Base-by-base conservation (phyloP, 2,329 filamentous ascomycete genomes). In the Zymoseptoria ardabiliae region DNA sequence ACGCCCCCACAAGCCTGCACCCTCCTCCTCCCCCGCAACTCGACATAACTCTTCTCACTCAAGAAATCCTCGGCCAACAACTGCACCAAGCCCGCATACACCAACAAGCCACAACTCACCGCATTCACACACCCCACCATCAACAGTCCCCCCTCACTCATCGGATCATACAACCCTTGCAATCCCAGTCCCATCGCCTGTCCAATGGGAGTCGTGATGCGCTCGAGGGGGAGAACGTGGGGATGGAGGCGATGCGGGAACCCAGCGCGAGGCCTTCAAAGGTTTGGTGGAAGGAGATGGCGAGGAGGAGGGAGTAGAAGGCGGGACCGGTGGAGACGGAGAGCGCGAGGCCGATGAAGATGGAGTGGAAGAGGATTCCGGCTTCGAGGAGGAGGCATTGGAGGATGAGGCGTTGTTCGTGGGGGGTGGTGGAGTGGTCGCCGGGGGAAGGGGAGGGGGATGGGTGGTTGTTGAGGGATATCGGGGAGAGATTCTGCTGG, bases 351-450 rank as follows among this genome's bases (percentile, higher is more conserved):
- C 86, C 86, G 58, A 90, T 87, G 71, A 90, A 90, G 60, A 91
- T 82, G 61, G 85, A 89, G 74, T 91, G 88, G 71, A 91, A 91
- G 10, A 91, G 78, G 64, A 91, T 91, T 61, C 88, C 88, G 58
- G 88, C 86, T 72, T 91, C 88, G 4, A 91, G 81, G 2, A 91
- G 80, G 4, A 88, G 82, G 65, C 89, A 90, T 73, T 91, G 88
- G 66, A 90, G 78, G 2, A 88, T 81, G 71, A 86, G 82, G 67
- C 84, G 87, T 68, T 83, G 81, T 72, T 82, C 79, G 74, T 79
- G 63, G 5, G 64, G 60, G 9, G 58, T 61, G 20, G 61, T 23
- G 55, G 50, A n/a, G 35, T 58, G 53, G 62, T 60, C 51, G 58
- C 58, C 13, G 58, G 57, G 35, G 59, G 54, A 30, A 60, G 50